Base-by-base conservation (phyloP, 345 rosid species). In the Lumnitzera racemosa region DNA sequence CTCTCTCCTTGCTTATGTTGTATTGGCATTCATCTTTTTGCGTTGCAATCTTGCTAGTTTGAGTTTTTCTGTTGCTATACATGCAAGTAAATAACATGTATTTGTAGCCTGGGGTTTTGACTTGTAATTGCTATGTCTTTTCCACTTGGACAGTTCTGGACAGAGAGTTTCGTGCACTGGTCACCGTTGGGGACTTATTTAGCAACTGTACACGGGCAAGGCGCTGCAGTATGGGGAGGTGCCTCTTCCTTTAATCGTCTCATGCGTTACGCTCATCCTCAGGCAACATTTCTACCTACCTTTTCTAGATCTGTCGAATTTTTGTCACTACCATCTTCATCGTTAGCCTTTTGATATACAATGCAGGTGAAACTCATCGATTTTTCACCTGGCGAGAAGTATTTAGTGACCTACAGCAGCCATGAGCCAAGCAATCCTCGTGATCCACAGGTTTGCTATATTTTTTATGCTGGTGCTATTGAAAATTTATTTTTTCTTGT, bases 211-310 rank as follows among this genome's bases (percentile, higher is more conserved):
- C 97, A 94, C 78, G 78, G 86, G 76, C 96, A 84, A 67, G 99
- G 99, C 46, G 91, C 88, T 68, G 96, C 91, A 58, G 89, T 94
- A 67, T 90, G 99, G 97, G 99, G 99, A 50, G 99, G 99, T 58
- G 96, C 89, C 67, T 69, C 65, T 52, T 66, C 96, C 55, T 94
- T 94, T 66, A 82, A 91, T 55, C 82, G 89, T 57, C 74, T 94
- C 29, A 88, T 88, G 95, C 95, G 96, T 24, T 94, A 77, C 78
- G 90, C 89, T 72, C 97, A 94, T 76, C 82, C 80, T 46, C 92
- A 83, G 97, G 97, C 90, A n/a, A 23, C 9, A 24, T 58, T 49
- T n/a, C 11, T 2, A 20, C 49, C 16, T 25, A 1, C 2, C 20
- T 53, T n/a, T 10, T 2, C 31, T 10, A 52, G 31, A 29, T 59